Conservation (phyloP, 495 filamentous ascomycete species). For the Usnea hakonensis region DNA sequence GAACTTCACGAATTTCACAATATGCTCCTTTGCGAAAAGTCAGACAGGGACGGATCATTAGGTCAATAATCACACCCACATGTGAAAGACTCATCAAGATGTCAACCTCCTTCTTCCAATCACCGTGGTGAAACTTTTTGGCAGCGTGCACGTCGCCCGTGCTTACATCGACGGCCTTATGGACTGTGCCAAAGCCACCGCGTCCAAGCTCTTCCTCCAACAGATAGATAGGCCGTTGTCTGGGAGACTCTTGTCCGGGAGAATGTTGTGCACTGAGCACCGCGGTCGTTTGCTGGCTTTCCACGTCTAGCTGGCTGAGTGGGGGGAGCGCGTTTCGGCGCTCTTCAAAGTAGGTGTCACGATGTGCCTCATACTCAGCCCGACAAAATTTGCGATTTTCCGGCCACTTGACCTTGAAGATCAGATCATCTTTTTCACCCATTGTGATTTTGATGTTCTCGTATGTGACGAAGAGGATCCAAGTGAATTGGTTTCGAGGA, state of each 20-base stretch:
- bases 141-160: no score
- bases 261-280: constrained; percentile 69
- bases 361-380: constrained; percentile 8
- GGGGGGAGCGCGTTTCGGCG: constrained; percentile 2
- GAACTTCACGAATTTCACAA: constrained; percentile 9
- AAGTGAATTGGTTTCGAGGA: constrained; percentile 10
- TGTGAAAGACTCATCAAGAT: constrained; percentile 3
- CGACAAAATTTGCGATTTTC: background rate
- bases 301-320: constrained; percentile 5
- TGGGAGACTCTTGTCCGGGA: constrained; percentile 67
- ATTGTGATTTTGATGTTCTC: constrained; percentile 9
- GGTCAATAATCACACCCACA: constrained; percentile 9
- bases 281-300: constrained; percentile 45
- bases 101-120: constrained; percentile 44
- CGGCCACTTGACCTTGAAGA: constrained; percentile 10
- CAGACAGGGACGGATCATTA: constrained; percentile 1
- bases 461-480: constrained; percentile 12
- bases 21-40: constrained; percentile 4
- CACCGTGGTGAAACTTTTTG: no score
- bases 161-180: no score
- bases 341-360: constrained; percentile 12
- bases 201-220: no score
- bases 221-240: no score
- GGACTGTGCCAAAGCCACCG: no score
- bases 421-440: constrained; percentile 4